Evolutionary conservation across 331 rosid genomes (phyloP), one percentile per base, ranked within the genome.

Genomic region (Malus hybrid): DNA sequence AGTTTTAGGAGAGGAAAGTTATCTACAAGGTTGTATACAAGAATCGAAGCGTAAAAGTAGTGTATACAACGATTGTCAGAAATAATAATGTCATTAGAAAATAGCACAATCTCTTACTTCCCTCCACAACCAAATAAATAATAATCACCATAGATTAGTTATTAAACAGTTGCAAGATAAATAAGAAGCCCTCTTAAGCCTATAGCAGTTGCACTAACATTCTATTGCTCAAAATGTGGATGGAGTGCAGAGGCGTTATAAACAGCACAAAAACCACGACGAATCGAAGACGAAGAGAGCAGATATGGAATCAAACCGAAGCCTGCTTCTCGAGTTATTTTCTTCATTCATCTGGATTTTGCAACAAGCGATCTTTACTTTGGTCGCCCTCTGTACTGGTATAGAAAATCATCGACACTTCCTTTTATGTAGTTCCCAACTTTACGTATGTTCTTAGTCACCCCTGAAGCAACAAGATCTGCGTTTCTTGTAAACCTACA

Each of bases 401-500:
- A 73, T 6, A 73, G 6, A 15, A 60, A 34, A 44, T 61, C 69
- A 14, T 36, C 42, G 44, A 73, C 11, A 39, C 44, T 60, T 6
- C 20, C 69, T 60, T 73, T 73, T 33, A 73, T 4, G 69, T 59
- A 60, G 67, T 73, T 73, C 18, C 77, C 77, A 18, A 59, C 77
- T 73, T 27, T 73, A 39, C 68, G 18, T 27, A 73, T 61, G 69
- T 73, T 73, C 69, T 73, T 73, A 20, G 42, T 20, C 50, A 73
- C 77, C 44, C 77, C 77, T 39, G 57, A 60, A 24, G 77, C 77
- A 10, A 73, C 77, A 60, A 73, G 69, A 27, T 73, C 69, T 27
- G 77, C 77, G 44, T 73, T 73, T 73, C 77, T 73, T 42, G 77
- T 5, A 27, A 73, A 73, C 77, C 77, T 73, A 16, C n/a, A 61